Base-by-base conservation (phyloP, 306 rosid species). In the Trichosanthes cucumerina region DNA sequence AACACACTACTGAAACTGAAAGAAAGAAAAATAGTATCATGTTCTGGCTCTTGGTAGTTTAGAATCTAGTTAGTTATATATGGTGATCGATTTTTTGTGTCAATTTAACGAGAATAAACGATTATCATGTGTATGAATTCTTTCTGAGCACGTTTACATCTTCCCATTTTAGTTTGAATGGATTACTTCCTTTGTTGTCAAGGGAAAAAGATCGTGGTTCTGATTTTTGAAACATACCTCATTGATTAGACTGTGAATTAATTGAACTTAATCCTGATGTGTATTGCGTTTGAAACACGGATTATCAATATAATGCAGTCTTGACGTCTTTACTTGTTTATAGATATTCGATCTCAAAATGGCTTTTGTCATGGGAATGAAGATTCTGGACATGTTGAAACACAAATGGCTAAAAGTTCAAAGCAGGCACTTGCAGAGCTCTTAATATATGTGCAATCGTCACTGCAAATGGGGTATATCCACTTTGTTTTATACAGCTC, bases 351-450 rank as follows among this genome's bases (percentile, higher is more conserved):
- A 82, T 82, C 88, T 79, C 89, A 85, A 78, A 85, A 82, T 87
- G 85, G 78, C 39, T 79, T 43, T 85, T 72, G 68, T 46, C 69
- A 58, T 56, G 91, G 84, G 78, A 87, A 91, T 76, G 91, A 82
- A 78, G 84, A 86, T 73, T 88, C 85, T 79, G 84, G 84, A 79
- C 84, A 90, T 19, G 78, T 81, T 79, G 93, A 95, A 38, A 4
- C 83, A 44, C 93, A 83, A 57, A 82, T 78, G 77, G 85, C 86
- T 53, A 86, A 73, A 84, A 71, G 84, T 34, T 81, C 90, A 66
- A 91, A 91, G 88, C 92, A 92, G 72, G 90, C 91, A 74, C 78
- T 92, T 80, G 76, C 82, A 16, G 93, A 84, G 80, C 93, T 96
- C 81, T 86, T 86, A 12, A 85, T 84, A 62, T 70, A 85, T 82